Evolutionary conservation across 129 eudicot species (phyloP), one percentile per base, ranked within the genome.

Genomic region (Erigeron canadensis): DNA sequence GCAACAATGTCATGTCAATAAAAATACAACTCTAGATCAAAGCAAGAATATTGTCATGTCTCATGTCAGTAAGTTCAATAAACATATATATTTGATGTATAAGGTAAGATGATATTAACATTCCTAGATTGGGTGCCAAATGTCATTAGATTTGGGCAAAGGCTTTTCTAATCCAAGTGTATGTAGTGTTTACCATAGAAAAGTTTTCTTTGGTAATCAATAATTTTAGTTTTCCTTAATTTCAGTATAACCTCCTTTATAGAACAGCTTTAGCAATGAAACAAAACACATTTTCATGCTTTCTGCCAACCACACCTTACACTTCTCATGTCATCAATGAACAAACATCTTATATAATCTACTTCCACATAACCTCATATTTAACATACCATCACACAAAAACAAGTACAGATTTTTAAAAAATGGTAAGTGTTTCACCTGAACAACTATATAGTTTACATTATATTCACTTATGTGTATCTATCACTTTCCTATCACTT

Each of bases 211-310:
- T 42, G 70, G 70, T 65, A 18, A 17, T n/a, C 46, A 63, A 18
- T 42, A 42, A 21, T 42, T 65, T 43, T 65, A 65, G 51, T 17
- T 65, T 65, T 65, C 70, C 70, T 43, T 41, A 45, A 41, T 65
- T 65, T 65, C 70, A 65, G 70, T 65, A 65, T 42, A 65, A 65
- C 54, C 70, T 65, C 70, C 53, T 65, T 23, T 65, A n/a, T 17
- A 19, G 38, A 65, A 65, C 53, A 65, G 53, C 13, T 65, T 43
- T 15, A 42, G 70, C 70, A 16, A 65, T 43, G 38, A 39, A 19
- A 41, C 53, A 44, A 42, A 65, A 34, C 69, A 64, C 10, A 63
- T 41, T 16, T 40, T 43, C 10, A 11, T 64, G 53, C 51, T 42
- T 64, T n/a, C 50, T 7, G 34, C 28, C 21, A 65, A 10, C 72